These are phyloP conservation scores for Asclepias syriaca DNA, from an alignment of 257 asterid genomes.

Conservation along the genomic window DNA sequence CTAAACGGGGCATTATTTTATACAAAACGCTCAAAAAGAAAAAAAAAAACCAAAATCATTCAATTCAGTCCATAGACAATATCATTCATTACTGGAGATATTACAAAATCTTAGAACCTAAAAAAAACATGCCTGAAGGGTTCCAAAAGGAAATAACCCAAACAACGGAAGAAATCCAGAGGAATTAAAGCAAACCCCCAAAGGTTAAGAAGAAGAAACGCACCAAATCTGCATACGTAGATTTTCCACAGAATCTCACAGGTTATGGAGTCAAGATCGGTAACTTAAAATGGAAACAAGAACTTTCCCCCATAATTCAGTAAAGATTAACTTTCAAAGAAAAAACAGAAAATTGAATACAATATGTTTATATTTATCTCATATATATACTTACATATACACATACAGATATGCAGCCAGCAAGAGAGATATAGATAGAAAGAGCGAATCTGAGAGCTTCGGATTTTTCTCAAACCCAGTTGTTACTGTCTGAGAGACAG, in stretches of 20 bases:
- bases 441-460: constrained; percentile 38
- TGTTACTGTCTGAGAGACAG: constrained; percentile 48
- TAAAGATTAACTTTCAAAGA: constrained; percentile 28
- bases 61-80: constrained; percentile 24
- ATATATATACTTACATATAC: neutral
- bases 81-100: constrained; percentile 41
- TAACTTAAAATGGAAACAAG: constrained; percentile 34
- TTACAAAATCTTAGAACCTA: constrained; percentile 36
- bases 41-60: neutral
- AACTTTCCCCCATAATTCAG: constrained; percentile 30
- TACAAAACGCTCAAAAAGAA: neutral
- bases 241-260: constrained; percentile 31
- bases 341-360: too few species aligned
- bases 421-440: constrained; percentile 13
- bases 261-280: constrained; percentile 33
- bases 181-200: constrained; percentile 15
- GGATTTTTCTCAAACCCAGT: constrained; percentile 51
- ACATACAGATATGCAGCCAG: constrained; percentile 6
- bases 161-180: constrained; percentile 21
- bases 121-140: constrained; percentile 23
- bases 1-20: constrained; percentile 21
- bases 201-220: neutral
- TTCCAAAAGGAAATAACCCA: constrained; percentile 13
- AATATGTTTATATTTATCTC: constrained; percentile 1
- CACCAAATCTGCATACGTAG: constrained; percentile 28